Base-by-base conservation (phyloP, 2,329 filamentous ascomycete genomes). In the Phaeoacremonium minimum region DNA sequence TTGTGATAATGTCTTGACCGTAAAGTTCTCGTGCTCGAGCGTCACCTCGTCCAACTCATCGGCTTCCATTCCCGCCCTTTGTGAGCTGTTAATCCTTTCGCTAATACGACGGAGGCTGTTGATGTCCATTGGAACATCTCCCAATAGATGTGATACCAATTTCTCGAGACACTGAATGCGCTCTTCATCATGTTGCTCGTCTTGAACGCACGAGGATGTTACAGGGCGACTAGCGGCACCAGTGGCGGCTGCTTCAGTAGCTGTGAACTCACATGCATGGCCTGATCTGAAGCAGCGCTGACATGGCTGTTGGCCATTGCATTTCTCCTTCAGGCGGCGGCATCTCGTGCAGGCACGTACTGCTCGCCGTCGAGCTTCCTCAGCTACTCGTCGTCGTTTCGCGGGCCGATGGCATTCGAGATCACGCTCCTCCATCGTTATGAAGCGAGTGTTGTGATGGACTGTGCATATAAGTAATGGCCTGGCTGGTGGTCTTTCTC, bases 1-100 rank as follows among this genome's bases (percentile, higher is more conserved):
- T 38, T 62, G 60, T 22, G 58, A 62, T 18, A 67, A 31, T 7
- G 63, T 59, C 35, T 66, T 60, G 29, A 65, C 60, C 5, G 61
- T 64, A 30, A 64, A 61, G 36, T 53, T 61, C 40, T 62, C 61
- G 12, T 64, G 60, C 31, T 63, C 60, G 12, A 55, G 35, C 6
- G 37, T 46, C 38, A 43, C 28, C 16, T 48, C 48, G 20, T 53
- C 49, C 4, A 46, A 41, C 6, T 51, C 43, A n/a, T 45, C 45
- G 26, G 16, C 36, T 34, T 38, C 49, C 32, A 28, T 41, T 35
- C 34, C 42, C 33, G 19, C 42, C 17, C 32, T 40, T 18, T 28
- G 35, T 32, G 18, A 40, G 40, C 29, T 48, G 32, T 15, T 36
- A 35, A 32, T 32, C 32, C 38, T 44, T 15, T 43, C 43, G 17